These are phyloP conservation scores for Hypoxylon rubiginosum DNA, from an alignment of 2,329 filamentous ascomycete species.

Conservation along the genomic window DNA sequence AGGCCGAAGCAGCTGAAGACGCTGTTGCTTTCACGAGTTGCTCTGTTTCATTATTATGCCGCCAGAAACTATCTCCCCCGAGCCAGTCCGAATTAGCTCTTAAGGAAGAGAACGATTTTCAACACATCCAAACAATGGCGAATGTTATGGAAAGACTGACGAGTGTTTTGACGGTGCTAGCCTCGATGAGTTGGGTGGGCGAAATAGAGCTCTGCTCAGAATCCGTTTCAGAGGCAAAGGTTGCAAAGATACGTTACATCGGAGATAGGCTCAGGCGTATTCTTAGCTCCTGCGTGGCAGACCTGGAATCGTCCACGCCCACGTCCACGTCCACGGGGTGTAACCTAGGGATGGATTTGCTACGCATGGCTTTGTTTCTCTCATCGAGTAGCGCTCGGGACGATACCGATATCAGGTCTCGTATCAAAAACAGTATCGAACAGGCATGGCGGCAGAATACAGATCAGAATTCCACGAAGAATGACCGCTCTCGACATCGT, in stretches of 20 bases:
- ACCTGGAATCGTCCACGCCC: constrained; percentile 41
- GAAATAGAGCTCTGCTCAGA: constrained; percentile 42
- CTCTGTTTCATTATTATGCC: constrained; percentile 53
- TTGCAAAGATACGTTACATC: constrained; percentile 40
- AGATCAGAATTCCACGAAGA: constrained; percentile 24
- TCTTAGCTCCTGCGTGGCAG: constrained; percentile 49
- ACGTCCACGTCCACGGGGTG: constrained; percentile 28
- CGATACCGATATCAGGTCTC: constrained; percentile 23
- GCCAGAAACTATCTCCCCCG: constrained; percentile 33
- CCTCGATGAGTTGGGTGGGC: constrained; percentile 49
- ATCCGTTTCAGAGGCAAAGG: constrained; percentile 33
- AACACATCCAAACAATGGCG: constrained; percentile 55
- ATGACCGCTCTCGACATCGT: constrained; percentile 38
- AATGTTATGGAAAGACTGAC: too few relatives aligned
- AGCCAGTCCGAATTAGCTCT: constrained; percentile 26
- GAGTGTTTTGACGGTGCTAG: constrained; percentile 58
- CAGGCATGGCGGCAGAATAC: constrained; percentile 34
- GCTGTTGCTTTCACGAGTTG: constrained; percentile 55
- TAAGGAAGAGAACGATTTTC: constrained; percentile 40
- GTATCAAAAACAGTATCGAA: constrained; percentile 35
- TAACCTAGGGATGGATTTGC: constrained; percentile 36
- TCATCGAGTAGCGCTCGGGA: constrained; percentile 38
- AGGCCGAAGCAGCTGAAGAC: constrained; percentile 50
- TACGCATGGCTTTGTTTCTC: constrained; percentile 47
- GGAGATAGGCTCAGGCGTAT: constrained; percentile 48